Evolutionary conservation across 2,329 filamentous ascomycete species (phyloP).

Genomic region (Lachnum nothofagi): DNA sequence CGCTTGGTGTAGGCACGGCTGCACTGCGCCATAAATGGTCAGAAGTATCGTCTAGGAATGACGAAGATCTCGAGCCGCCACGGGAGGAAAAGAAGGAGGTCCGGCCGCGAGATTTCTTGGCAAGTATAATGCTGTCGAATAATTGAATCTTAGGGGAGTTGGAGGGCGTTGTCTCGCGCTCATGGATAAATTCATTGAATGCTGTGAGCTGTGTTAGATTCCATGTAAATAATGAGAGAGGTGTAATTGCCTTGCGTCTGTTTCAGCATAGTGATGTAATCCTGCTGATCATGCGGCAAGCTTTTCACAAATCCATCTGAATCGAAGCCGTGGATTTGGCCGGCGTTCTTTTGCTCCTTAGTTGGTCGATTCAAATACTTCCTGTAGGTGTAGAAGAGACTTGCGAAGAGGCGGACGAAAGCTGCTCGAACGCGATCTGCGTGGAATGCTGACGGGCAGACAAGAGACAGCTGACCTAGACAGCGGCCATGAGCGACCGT

Average conservation of each 20-base stretch:
- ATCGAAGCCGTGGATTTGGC: constrained; percentile 59
- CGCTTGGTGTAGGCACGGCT: constrained; percentile 54
- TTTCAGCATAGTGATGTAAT: constrained; percentile 58
- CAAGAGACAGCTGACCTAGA: constrained; percentile 57
- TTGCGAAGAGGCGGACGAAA: constrained; percentile 62
- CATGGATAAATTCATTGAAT: constrained; percentile 82
- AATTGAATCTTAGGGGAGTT: constrained; percentile 64
- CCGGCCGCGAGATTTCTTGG: constrained; percentile 63
- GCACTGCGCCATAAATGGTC: constrained; percentile 76
- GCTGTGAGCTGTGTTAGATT: constrained; percentile 43
- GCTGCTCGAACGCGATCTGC: constrained; percentile 57
- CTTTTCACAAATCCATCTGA: constrained; percentile 61
- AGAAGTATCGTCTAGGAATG: constrained; percentile 65
- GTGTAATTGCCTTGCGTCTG: constrained; percentile 55
- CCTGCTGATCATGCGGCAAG: constrained; percentile 60
- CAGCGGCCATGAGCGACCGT: constrained; percentile 55
- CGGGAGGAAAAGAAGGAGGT: constrained; percentile 46
- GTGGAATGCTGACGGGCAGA: constrained; percentile 59
- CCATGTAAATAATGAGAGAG: constrained; percentile 27
- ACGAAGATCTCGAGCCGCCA: constrained; percentile 35
- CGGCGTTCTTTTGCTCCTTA: constrained; percentile 55
- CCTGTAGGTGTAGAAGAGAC: constrained; percentile 60
- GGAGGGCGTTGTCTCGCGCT: constrained; percentile 62
- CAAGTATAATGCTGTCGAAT: constrained; percentile 79
- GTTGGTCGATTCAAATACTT: constrained; percentile 57